phyloP scores from a whole-genome alignment of 2,329 filamentous ascomycete species.

The Aspergillus sp. region DNA sequence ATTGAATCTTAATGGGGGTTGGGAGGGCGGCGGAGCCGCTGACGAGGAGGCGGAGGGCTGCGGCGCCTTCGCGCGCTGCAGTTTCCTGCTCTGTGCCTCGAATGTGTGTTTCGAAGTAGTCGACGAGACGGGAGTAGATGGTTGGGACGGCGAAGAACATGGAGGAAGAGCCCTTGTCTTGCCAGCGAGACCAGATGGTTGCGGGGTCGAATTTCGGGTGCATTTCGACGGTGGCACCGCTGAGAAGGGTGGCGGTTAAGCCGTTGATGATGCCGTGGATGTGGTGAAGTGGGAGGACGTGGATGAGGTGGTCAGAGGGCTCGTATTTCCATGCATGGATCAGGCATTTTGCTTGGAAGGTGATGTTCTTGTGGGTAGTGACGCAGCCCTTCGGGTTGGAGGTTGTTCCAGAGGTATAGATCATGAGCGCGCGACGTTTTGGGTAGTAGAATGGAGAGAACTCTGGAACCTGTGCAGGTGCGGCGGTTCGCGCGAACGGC shows the following conservation, averaged over 20 bases:
- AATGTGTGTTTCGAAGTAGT: slow-evolving; percentile 45
- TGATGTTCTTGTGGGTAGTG: slow-evolving; percentile 44
- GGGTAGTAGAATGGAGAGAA: slow-evolving; percentile 31
- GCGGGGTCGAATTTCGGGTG: slow-evolving; percentile 45
- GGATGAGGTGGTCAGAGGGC: slow-evolving; percentile 47
- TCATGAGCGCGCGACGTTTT: slow-evolving; percentile 40
- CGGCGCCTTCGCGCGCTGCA: slow-evolving; percentile 33
- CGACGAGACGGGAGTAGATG: slow-evolving; percentile 50
- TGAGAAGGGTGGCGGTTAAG: slow-evolving; percentile 48
- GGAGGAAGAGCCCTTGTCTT: slow-evolving; percentile 38
- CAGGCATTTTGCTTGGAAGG: slow-evolving; percentile 31
- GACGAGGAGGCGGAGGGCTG: slow-evolving; percentile 39
- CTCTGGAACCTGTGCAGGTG: slow-evolving; percentile 25
- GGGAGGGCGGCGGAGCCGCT: slow-evolving; percentile 46
- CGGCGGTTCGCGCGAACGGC: slow-evolving; percentile 21
- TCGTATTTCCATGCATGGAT: slow-evolving; percentile 33
- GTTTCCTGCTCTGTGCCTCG: slow-evolving; percentile 35
- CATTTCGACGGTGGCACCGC: slow-evolving; percentile 51
- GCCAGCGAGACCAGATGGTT: slow-evolving; percentile 50
- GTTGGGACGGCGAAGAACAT: slow-evolving; percentile 55
- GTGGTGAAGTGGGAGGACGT: slow-evolving; percentile 53
- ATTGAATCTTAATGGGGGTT: slow-evolving; percentile 42
- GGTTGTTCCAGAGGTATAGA: slow-evolving; percentile 45
- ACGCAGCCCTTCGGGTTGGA: slow-evolving; percentile 46
- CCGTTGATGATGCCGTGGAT: slow-evolving; percentile 54